These are phyloP conservation scores for Xylaria hypoxylon DNA, from an alignment of 2,329 filamentous ascomycete genomes.

Conservation along the genomic window DNA sequence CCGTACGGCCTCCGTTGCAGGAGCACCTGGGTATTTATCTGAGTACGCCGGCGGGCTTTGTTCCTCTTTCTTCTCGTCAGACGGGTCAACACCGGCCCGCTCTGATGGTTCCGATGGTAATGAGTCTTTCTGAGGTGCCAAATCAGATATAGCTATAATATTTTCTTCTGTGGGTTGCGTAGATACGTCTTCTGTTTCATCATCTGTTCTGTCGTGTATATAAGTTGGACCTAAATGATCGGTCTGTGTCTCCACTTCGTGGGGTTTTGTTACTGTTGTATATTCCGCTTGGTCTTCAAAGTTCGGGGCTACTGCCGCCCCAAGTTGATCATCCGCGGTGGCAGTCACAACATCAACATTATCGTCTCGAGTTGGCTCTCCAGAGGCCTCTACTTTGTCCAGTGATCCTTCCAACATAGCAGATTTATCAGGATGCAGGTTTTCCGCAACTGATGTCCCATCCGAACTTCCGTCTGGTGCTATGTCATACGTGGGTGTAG, in stretches of 20 bases:
- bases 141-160: conserved; percentile 20
- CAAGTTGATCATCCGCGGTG: not conserved
- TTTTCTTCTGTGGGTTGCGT: conserved; percentile 44
- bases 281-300: conserved; percentile 23
- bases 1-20: conserved; percentile 34
- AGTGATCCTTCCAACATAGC: not conserved
- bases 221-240: conserved; percentile 32
- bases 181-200: conserved; percentile 28
- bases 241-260: conserved; percentile 10
- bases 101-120: conserved; percentile 34
- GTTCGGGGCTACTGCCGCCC: conserved; percentile 6
- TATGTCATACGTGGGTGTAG: conserved; percentile 27
- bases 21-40: conserved; percentile 43
- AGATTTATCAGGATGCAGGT: conserved; percentile 6
- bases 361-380: conserved; percentile 24
- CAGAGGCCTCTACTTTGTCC: conserved; percentile 2
- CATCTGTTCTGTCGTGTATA: conserved; percentile 42
- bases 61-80: conserved; percentile 39
- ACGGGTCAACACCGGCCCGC: conserved; percentile 40
- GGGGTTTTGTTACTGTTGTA: conserved; percentile 16
- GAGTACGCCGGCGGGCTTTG: conserved; percentile 39
- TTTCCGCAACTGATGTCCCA: conserved; percentile 22
- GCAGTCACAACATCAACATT: conserved; percentile 9
- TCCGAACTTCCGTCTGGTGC: conserved; percentile 22
- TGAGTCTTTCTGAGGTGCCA: conserved; percentile 33